Conservation (phyloP, 768 basidiomycete species). For the Suillus lakei region DNA sequence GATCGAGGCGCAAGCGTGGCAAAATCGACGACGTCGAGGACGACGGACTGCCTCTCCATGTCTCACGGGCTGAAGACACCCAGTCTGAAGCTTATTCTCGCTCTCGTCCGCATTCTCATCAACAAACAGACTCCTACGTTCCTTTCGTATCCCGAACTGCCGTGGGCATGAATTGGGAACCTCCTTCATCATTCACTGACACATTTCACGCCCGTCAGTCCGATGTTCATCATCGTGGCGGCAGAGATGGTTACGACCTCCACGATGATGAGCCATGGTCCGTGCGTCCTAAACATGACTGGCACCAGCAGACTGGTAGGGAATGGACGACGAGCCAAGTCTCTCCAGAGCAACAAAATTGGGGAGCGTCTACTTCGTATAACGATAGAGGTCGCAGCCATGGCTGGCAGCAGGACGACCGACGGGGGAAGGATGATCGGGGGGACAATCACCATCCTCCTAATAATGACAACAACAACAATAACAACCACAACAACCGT, state of each 20-base stretch:
- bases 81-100: conserved; percentile 58
- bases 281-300: conserved; percentile 43
- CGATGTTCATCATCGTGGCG: conserved; percentile 55
- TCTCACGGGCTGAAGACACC: conserved; percentile 55
- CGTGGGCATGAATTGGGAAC: conserved; percentile 56
- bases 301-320: conserved; percentile 46
- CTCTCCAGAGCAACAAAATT: conserved; percentile 50
- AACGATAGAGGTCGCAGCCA: conserved; percentile 45
- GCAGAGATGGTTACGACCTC: conserved; percentile 54
- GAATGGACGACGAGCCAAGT: conserved; percentile 51
- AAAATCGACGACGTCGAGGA: conserved; percentile 57
- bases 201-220: conserved; percentile 44
- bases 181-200: conserved; percentile 51
- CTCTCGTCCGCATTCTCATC: conserved; percentile 48
- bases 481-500: conserved; percentile 22
- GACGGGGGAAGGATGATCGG: conserved; percentile 44
- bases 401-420: conserved; percentile 52
- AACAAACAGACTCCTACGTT: conserved; percentile 50
- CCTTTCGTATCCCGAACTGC: conserved; percentile 45
- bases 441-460: conserved; percentile 19
- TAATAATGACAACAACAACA: conserved; percentile 39
- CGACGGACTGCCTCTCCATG: conserved; percentile 43
- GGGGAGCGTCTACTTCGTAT: conserved; percentile 44
- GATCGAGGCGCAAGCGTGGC: conserved; percentile 55
- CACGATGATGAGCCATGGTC: conserved; percentile 51